These are phyloP conservation scores for Mallotus nudiflorus DNA, from an alignment of 345 rosid species.

Conservation along the genomic window DNA sequence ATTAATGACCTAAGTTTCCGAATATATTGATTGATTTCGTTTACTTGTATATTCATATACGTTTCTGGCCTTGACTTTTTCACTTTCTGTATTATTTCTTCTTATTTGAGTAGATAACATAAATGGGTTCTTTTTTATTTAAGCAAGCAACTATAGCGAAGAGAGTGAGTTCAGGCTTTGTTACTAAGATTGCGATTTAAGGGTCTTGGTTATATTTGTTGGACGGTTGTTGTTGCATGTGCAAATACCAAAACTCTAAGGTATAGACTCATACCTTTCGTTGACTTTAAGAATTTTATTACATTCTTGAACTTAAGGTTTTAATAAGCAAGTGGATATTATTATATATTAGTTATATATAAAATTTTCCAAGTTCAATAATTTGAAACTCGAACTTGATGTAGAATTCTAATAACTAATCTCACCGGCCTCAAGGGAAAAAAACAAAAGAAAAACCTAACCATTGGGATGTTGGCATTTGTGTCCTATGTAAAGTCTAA, in stretches of 20 bases:
- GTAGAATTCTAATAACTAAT: too few species aligned
- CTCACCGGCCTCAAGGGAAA: too few species aligned
- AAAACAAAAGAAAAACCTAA: too few species aligned
- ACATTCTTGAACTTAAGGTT: background rate
- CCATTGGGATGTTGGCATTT: too few species aligned
- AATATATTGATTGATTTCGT: background rate
- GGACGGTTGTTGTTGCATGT: constrained; percentile 53
- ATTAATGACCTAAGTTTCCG: background rate
- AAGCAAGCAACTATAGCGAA: constrained; percentile 24
- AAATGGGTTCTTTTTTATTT: constrained; percentile 20
- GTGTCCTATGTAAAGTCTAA: too few species aligned
- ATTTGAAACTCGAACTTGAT: too few species aligned
- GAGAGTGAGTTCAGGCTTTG: constrained; percentile 23
- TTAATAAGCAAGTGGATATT: background rate
- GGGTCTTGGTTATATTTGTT: constrained; percentile 18
- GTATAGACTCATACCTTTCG: background rate
- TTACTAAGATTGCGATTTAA: constrained; percentile 25
- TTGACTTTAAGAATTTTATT: background rate
- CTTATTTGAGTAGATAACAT: constrained; percentile 29
- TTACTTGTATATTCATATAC: background rate
- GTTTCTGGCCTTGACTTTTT: background rate
- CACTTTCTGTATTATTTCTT: constrained; percentile 32
- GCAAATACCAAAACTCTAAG: constrained; percentile 48
- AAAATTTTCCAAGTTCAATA: too few species aligned
- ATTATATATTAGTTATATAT: background rate